These are phyloP conservation scores for Orobanche coerulescens DNA, from an alignment of 257 asterid genomes.

Conservation along the genomic window DNA sequence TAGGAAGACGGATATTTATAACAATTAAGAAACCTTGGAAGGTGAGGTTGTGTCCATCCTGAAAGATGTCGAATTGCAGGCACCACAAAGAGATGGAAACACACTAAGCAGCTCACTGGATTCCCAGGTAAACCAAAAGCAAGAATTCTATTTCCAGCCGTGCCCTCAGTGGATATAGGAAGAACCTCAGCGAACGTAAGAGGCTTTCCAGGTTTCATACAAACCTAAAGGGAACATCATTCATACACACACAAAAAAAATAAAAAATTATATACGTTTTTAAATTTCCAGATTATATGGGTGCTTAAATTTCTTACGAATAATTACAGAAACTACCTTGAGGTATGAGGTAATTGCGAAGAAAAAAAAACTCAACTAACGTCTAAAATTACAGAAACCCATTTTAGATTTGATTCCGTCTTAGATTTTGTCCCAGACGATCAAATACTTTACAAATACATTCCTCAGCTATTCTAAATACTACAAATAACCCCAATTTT, in stretches of 20 bases:
- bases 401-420: background rate
- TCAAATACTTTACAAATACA: no score
- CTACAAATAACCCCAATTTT: no score
- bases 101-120: slow-evolving; percentile 91
- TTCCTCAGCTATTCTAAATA: no score
- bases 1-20: slow-evolving; percentile 19
- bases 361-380: background rate
- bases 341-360: background rate
- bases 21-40: slow-evolving; percentile 62
- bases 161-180: slow-evolving; percentile 33
- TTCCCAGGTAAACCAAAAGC: slow-evolving; percentile 99
- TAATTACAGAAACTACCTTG: background rate
- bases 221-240: slow-evolving; percentile 47
- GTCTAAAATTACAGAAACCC: background rate
- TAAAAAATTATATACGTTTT: background rate
- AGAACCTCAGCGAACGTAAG: slow-evolving; percentile 80
- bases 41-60: slow-evolving; percentile 83
- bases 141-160: slow-evolving; percentile 48
- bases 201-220: slow-evolving; percentile 96
- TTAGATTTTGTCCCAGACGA: no score
- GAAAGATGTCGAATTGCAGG: slow-evolving; percentile 82
- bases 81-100: slow-evolving; percentile 87
- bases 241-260: slow-evolving; percentile 1
- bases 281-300: no score
- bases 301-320: no score